Evolutionary conservation across 73 alveolate genomes (phyloP).

Genomic region (Symbiodinium natans): DNA sequence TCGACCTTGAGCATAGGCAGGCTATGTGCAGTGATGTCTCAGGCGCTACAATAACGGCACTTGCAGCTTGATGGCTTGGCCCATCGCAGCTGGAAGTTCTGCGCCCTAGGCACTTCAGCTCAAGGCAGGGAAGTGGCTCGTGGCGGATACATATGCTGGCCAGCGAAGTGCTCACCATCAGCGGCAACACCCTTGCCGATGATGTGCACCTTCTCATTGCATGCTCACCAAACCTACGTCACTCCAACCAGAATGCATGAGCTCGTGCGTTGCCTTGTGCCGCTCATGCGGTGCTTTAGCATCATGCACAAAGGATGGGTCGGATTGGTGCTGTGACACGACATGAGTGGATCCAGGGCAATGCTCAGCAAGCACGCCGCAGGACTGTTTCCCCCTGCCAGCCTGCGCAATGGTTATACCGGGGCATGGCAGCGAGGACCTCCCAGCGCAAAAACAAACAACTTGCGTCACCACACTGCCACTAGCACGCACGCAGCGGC

Average conservation of each 20-base stretch:
- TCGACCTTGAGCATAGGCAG: no score
- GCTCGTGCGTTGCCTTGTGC: no score
- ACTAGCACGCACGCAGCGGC: no score
- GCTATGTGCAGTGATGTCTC: no score
- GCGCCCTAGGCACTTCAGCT: not conserved
- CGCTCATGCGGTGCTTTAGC: no score
- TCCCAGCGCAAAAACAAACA: not conserved
- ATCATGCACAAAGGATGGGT: no score
- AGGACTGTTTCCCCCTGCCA: not conserved
- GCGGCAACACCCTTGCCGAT: not conserved
- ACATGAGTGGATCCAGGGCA: no score
- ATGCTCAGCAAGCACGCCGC: not conserved
- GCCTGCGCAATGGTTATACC: not conserved
- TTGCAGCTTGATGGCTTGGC: not conserved
- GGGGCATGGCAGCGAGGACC: not conserved
- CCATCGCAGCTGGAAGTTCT: not conserved
- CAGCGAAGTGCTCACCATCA: not conserved
- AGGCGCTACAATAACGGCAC: not conserved
- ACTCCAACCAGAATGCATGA: no score
- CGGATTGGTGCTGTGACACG: no score
- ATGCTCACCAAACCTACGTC: no score
- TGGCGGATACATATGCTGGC: not conserved
- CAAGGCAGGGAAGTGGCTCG: not conserved
- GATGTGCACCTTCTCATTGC: no score
- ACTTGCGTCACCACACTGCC: no score